Evolutionary conservation across 192 early-diverging fungal genomes (phyloP), one percentile per base, ranked within the genome.

Genomic region (Podochytrium sp.): DNA sequence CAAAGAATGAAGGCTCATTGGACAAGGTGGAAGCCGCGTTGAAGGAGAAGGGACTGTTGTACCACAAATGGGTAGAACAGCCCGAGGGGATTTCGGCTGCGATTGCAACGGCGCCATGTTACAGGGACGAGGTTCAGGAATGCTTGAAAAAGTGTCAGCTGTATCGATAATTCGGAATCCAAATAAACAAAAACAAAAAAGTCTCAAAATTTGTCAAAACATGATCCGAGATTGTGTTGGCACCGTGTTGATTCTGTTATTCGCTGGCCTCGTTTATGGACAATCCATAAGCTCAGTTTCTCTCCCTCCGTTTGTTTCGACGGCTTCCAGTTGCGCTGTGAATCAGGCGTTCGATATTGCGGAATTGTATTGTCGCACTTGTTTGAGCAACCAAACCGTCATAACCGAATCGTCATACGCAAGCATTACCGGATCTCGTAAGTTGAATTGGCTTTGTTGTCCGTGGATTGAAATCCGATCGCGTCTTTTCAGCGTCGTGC

Each of bases 91-190:
- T 74, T 23, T 23, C 72, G 10, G 60, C 72, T 6, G n/a, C 30
- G 4, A 62, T 74, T 52, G 72, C 72, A 27, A 74, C 72, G 12
- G 52, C 52, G 25, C 72, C 72, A 18, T 74, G 49, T 35, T 38
- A 29, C 1, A n/a, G 61, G 38, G 72, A 62, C 23, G 72, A 74
- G 1, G 60, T 74, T 6, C 14, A 50, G 18, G 27, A 38, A 18
- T 64, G 39, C 35, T 52, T 74, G 18, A 74, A 74, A 37, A 74
- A 74, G 49, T 74, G 72, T 52, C 58, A 64, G 56, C 60, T 74
- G 49, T 74, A 63, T 55, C 59, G 60, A 50, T 74, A 34, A 41
- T 35, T 52, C 7, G 1, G 32, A 33, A 66, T 66, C n/a, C n/a
- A n/a, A n/a, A n/a, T n/a, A n/a, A n/a, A n/a, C n/a, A n/a, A n/a